phyloP scores from a whole-genome alignment of 805 yeast genomes.

The Starmerella lactis-condensi region DNA sequence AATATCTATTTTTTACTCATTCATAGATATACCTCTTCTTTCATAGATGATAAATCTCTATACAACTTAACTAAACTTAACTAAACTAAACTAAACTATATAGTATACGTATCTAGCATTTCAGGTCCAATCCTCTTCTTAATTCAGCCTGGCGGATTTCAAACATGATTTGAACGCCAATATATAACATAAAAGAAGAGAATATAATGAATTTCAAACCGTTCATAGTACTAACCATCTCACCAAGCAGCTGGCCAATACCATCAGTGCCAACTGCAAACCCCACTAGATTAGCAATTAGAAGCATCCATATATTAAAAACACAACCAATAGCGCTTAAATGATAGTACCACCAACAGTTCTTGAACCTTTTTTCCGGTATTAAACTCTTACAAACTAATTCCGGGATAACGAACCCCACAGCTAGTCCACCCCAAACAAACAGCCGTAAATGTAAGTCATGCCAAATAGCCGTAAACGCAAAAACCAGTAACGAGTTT shows the following conservation, averaged over 20 bases:
- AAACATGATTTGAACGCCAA: conserved; percentile 85
- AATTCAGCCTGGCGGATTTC: conserved; percentile 75
- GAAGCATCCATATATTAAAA: conserved; percentile 88
- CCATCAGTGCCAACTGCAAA: conserved; percentile 90
- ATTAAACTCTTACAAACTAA: conserved; percentile 35
- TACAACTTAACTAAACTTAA: too few species aligned
- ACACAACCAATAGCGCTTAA: conserved; percentile 78
- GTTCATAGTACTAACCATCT: conserved; percentile 49
- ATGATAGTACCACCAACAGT: conserved; percentile 53
- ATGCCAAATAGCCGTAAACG: conserved; percentile 97
- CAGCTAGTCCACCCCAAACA: conserved; percentile 93
- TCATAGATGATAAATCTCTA: too few species aligned
- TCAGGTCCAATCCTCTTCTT: conserved; percentile 62
- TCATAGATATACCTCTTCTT: too few species aligned
- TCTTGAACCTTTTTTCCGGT: conserved; percentile 17
- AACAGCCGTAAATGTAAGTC: conserved; percentile 75
- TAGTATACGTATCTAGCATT: conserved; percentile 44
- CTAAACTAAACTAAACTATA: too few species aligned
- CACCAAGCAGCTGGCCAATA: conserved; percentile 40
- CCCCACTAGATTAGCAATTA: conserved; percentile 87
- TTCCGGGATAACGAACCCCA: conserved; percentile 75
- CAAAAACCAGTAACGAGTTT: conserved; percentile 69
- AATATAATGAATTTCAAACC: conserved; percentile 46
- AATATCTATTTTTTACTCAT: too few species aligned
- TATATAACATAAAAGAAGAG: conserved; percentile 51